Evolutionary conservation across 2,329 filamentous ascomycete genomes (phyloP).

Genomic region (Elsinoe fawcettii): DNA sequence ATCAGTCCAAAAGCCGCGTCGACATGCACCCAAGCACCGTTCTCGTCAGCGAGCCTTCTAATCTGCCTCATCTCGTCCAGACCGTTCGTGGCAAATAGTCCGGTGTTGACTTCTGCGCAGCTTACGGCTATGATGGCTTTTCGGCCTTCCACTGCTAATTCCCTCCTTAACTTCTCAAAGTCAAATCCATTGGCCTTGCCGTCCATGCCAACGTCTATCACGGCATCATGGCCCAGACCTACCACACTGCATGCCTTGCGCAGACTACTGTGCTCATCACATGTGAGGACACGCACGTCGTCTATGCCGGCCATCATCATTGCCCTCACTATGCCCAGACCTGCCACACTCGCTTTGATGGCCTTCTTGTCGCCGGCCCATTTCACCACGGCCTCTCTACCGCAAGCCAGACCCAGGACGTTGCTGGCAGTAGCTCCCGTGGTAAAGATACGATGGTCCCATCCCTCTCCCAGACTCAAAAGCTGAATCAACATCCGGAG

Average conservation of each 20-base stretch:
- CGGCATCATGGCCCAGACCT: constrained; percentile 63
- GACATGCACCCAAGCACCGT: constrained; percentile 79
- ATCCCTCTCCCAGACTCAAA: constrained; percentile 50
- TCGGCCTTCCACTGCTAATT: constrained; percentile 45
- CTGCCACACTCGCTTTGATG: constrained; percentile 48
- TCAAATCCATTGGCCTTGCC: constrained; percentile 63
- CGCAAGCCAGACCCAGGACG: constrained; percentile 58
- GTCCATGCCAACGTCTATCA: constrained; percentile 52
- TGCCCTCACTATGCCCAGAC: constrained; percentile 61
- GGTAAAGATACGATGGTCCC: constrained; percentile 72
- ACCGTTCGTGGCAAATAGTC: constrained; percentile 61
- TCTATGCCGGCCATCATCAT: constrained; percentile 56
- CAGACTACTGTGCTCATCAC: constrained; percentile 75
- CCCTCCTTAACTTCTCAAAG: constrained; percentile 54
- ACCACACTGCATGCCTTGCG: constrained; percentile 75
- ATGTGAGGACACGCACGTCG: constrained; percentile 69
- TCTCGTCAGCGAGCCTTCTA: constrained; percentile 61
- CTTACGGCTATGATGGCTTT: constrained; percentile 76
- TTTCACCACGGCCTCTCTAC: constrained; percentile 57
- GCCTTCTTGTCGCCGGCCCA: constrained; percentile 33
- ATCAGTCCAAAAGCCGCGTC: constrained; percentile 90
- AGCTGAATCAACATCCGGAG: constrained; percentile 62
- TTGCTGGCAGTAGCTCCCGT: constrained; percentile 64
- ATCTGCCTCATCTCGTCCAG: constrained; percentile 53
- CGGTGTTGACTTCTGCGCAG: constrained; percentile 85